Conservation (phyloP, 768 basidiomycete genomes). For the Lentinula guzmanii region DNA sequence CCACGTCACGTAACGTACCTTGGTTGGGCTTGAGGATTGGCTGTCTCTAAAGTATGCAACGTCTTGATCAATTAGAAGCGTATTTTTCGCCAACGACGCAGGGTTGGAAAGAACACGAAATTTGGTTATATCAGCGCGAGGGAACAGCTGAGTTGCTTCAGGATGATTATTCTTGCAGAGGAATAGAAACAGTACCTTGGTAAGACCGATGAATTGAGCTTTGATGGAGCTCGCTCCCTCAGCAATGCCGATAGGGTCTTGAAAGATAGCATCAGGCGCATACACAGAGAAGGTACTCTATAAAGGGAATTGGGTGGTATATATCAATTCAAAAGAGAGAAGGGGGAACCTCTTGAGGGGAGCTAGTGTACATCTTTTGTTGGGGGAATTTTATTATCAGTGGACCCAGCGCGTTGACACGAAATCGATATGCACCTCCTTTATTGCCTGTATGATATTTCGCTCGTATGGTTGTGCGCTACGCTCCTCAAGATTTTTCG, state of each 20-base stretch:
- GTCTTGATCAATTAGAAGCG: slow-evolving; percentile 41
- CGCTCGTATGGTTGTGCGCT: slow-evolving; percentile 25
- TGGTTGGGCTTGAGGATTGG: slow-evolving; percentile 31
- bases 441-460: slow-evolving; percentile 32
- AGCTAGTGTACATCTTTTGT: slow-evolving; percentile 30
- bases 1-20: slow-evolving; percentile 17
- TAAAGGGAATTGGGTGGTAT: not conserved
- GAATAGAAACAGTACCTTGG: slow-evolving; percentile 23
- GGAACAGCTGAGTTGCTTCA: too few species aligned
- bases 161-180: slow-evolving; percentile 25
- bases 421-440: slow-evolving; percentile 22
- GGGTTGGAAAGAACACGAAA: slow-evolving; percentile 30
- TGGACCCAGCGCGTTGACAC: not conserved
- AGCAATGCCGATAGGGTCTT: slow-evolving; percentile 41
- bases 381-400: too few species aligned
- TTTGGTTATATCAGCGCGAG: too few species aligned
- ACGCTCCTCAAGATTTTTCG: slow-evolving; percentile 31
- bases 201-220: slow-evolving; percentile 37
- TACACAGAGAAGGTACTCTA: slow-evolving; percentile 41
- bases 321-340: not conserved
- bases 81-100: slow-evolving; percentile 24
- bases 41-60: slow-evolving; percentile 37
- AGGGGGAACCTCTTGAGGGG: slow-evolving; percentile 27
- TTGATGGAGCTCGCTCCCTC: slow-evolving; percentile 32
- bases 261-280: slow-evolving; percentile 33